Conservation (phyloP, 345 rosid genomes). For the Gossypium thurberi region DNA sequence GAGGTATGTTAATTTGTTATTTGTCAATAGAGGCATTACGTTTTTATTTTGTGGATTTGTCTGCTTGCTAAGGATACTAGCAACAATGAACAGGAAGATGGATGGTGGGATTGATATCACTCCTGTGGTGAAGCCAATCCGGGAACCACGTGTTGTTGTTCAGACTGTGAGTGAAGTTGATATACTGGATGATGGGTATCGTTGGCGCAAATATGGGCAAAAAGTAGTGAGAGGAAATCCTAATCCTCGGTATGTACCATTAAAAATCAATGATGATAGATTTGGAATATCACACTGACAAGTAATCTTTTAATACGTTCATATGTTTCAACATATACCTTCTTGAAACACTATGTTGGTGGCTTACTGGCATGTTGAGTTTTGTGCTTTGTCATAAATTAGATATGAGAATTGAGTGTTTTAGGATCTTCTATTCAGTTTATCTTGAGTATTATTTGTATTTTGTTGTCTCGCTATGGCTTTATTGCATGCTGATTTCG, state of each 20-base stretch:
- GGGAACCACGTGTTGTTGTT: conserved; percentile 97
- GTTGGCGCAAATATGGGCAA: conserved; percentile 99
- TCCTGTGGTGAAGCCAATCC: conserved; percentile 90
- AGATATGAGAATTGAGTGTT: background rate
- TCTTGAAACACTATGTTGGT: background rate
- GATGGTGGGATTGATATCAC: conserved; percentile 72
- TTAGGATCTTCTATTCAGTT: background rate
- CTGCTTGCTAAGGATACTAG: conserved; percentile 16
- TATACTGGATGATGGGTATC: conserved; percentile 93
- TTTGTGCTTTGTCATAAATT: background rate
- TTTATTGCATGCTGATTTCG: background rate
- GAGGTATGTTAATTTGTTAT: conserved; percentile 42
- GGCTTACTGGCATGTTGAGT: conserved; percentile 1
- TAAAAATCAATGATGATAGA: background rate
- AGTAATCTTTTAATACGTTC: background rate
- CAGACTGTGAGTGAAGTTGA: conserved; percentile 97
- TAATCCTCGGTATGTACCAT: conserved; percentile 68
- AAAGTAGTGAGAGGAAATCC: conserved; percentile 98
- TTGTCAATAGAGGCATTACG: conserved; percentile 9
- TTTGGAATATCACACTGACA: background rate
- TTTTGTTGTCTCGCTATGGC: background rate
- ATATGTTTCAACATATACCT: conserved; percentile 2
- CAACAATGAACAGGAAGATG: conserved; percentile 57
- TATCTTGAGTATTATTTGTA: background rate
- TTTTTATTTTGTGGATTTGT: conserved; percentile 11